phyloP scores from a whole-genome alignment of 2,329 filamentous ascomycete genomes.

The Aspergillus luchuensis region DNA sequence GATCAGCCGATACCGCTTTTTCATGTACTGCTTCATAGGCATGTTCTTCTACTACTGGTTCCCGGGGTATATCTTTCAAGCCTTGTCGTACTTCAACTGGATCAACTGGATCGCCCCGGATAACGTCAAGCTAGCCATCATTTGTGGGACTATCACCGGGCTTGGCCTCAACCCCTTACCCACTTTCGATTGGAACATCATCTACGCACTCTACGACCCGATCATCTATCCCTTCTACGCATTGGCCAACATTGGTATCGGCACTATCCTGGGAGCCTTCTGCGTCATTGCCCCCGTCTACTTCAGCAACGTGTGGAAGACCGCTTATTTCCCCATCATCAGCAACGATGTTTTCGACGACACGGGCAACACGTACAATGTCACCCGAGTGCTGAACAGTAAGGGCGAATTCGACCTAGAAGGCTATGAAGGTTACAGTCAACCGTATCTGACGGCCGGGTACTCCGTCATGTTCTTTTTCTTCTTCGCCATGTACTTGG shows the following conservation, averaged over 20 bases:
- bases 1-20: constrained; percentile 11
- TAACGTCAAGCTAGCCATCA: constrained; percentile 8
- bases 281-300: constrained; percentile 2
- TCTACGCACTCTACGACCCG: constrained; percentile 4
- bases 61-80: constrained; percentile 4
- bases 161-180: constrained; percentile 11
- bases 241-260: constrained; percentile 4
- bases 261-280: not conserved
- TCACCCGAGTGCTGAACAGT: constrained; percentile 4
- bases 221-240: constrained; percentile 12
- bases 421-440: constrained; percentile 7
- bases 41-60: constrained; percentile 17
- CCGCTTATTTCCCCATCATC: constrained; percentile 11
- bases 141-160: constrained; percentile 6
- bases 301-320: constrained; percentile 12
- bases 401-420: constrained; percentile 6
- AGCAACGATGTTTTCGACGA: constrained; percentile 13
- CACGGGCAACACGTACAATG: constrained; percentile 4
- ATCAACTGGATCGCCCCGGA: constrained; percentile 13
- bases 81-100: constrained; percentile 16
- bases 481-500: constrained; percentile 11
- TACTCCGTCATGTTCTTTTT: constrained; percentile 7
- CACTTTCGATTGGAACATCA: constrained; percentile 14
- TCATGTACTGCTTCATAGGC: constrained; percentile 7
- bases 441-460: constrained; percentile 3